phyloP scores from a whole-genome alignment of 768 basidiomycete species.

The Phanerodontia chrysosporium region DNA sequence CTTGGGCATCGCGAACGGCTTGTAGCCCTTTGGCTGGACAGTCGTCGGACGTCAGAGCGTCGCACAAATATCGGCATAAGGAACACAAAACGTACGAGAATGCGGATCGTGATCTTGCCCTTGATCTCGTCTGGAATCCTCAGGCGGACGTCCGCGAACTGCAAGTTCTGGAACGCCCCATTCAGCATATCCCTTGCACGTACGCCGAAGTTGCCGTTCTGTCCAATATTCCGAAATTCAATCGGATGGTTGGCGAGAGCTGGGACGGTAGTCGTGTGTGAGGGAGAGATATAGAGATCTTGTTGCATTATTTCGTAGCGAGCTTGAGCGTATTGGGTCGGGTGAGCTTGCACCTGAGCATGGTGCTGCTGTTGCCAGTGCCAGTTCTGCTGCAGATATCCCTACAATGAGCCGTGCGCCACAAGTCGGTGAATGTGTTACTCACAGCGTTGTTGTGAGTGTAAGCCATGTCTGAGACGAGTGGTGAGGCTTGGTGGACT shows the following conservation, averaged over 20 bases:
- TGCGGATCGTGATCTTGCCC: neutral
- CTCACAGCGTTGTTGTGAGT: neutral
- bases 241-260: neutral
- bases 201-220: neutral
- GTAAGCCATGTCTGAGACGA: neutral
- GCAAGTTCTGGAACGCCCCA: neutral
- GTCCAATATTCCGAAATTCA: neutral
- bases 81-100: neutral
- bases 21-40: neutral
- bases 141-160: neutral
- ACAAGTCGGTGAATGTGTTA: neutral
- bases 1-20: slow-evolving; percentile 1
- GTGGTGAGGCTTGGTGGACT: neutral
- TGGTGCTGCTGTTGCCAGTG: neutral
- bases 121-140: neutral
- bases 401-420: neutral
- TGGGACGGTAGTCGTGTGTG: neutral
- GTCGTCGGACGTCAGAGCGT: neutral
- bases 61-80: neutral
- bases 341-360: neutral
- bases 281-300: neutral
- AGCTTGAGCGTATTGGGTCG: neutral
- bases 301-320: neutral
- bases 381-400: neutral
- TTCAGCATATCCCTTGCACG: neutral